Percentiles rank a stretch among this genome's conserved stretches.
These are phyloP conservation scores for Viridothelium virens DNA, from an alignment of 495 filamentous ascomycete species.

Conservation along the genomic window DNA sequence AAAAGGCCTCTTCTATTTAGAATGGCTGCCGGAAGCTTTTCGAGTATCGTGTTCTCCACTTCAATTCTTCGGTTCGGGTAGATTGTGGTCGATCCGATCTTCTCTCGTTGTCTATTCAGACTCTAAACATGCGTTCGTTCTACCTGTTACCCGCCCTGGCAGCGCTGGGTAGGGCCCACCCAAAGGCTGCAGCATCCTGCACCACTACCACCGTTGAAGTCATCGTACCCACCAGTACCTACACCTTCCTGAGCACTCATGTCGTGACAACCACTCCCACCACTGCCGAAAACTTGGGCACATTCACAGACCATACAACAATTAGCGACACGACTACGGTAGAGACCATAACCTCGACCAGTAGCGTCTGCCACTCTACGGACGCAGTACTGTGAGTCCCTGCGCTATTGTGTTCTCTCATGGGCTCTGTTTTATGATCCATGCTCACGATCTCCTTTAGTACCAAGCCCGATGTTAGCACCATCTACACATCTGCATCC, in stretches of 20 bases:
- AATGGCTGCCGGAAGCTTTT: background rate
- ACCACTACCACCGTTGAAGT: slow-evolving; percentile 18
- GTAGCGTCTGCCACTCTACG: slow-evolving; percentile 8
- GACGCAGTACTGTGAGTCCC: background rate
- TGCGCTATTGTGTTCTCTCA: background rate
- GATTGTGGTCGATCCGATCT: background rate
- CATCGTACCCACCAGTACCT: slow-evolving; percentile 18
- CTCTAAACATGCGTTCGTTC: slow-evolving; percentile 10
- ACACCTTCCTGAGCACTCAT: slow-evolving; percentile 13
- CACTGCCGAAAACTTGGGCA: slow-evolving; percentile 17
- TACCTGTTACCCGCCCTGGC: slow-evolving; percentile 9
- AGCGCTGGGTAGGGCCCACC: slow-evolving; percentile 8
- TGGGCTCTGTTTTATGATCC: background rate
- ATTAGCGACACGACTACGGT: slow-evolving; percentile 14
- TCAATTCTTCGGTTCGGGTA: background rate
- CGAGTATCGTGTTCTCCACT: background rate
- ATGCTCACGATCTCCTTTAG: slow-evolving; percentile 12
- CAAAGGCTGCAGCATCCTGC: slow-evolving; percentile 12
- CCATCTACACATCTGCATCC: background rate
- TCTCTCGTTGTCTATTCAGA: background rate
- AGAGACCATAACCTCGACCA: slow-evolving; percentile 15
- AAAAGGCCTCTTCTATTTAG: background rate
- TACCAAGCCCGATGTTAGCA: background rate
- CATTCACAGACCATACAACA: slow-evolving; percentile 13
- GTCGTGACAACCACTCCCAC: slow-evolving; percentile 14